Evolutionary conservation across 495 filamentous ascomycete species (phyloP), one percentile per base, ranked within the genome.

Genomic region (Delitschia confertaspora): DNA sequence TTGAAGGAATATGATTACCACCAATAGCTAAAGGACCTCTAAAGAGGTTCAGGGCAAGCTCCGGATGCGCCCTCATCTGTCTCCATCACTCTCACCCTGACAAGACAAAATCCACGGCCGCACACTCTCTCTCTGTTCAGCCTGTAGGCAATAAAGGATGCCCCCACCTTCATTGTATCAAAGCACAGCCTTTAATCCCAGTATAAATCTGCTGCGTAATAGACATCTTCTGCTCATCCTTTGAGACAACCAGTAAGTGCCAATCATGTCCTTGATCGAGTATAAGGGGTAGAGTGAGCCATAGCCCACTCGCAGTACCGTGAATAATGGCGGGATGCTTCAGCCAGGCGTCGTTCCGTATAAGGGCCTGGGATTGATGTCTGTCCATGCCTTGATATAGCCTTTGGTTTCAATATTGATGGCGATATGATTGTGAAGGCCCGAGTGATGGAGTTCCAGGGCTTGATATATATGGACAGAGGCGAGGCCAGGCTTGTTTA

Each of bases 261-360:
- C 53, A 56, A 29, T 56, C 43, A 26, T 56, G 49, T 16, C 53
- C 53, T 33, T 56, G 49, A n/a, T 33, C 53, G 44, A 52, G 47
- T 16, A 53, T 38, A 17, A 56, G 37, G 30, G 53, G 53, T 8
- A 56, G 24, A 6, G 49, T 43, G 3, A 49, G 38, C 53, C 35
- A 49, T n/a, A 23, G 22, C n/a, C 29, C 41, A 16, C 9, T 42
- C 3, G 3, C 21, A 30, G 9, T 20, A 18, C 39, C 16, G 31
- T 19, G 30, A 30, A 45, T 35, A 7, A 45, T 16, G 11, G 30
- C 18, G 20, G 36, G 42, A 20, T 32, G 42, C 23, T 36, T 33
- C 45, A 50, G 24, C 51, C 32, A 41, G n/a, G 51, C 45, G 24
- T 42, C 33, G 5, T 35, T 52, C 52, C 48, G 52, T 40, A 56